Evolutionary conservation across 2,329 filamentous ascomycete genomes (phyloP).

Genomic region (Metarhizium humberi): DNA sequence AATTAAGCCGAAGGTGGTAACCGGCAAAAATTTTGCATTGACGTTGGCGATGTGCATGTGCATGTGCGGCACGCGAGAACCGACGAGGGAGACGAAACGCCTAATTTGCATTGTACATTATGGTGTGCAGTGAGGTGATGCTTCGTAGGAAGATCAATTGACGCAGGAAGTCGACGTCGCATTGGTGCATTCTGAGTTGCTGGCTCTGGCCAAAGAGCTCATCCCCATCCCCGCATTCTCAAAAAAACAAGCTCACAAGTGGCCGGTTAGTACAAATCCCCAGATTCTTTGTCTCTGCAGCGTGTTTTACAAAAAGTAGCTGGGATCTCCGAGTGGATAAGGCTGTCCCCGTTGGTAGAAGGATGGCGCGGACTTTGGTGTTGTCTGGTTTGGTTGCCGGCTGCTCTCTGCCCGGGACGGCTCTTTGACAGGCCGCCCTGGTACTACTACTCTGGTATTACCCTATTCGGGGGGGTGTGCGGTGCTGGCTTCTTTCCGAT

Average conservation of each 20-base stretch:
- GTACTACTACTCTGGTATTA: background rate
- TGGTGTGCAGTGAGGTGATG: background rate
- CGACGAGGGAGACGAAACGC: too few relatives aligned
- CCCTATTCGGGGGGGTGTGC: slow-evolving; percentile 1
- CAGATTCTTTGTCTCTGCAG: slow-evolving; percentile 1
- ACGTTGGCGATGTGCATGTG: too few relatives aligned
- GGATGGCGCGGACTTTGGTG: background rate
- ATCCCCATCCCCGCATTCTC: slow-evolving; percentile 1
- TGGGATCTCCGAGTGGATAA: background rate
- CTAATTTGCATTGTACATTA: too few relatives aligned
- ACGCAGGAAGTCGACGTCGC: background rate
- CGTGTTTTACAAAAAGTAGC: background rate
- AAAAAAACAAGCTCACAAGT: background rate
- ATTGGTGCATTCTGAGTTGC: background rate
- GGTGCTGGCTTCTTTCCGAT: slow-evolving; percentile 6
- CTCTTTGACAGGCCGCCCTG: background rate
- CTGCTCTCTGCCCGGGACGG: background rate
- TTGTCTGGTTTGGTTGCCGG: slow-evolving; percentile 2
- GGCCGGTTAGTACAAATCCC: background rate
- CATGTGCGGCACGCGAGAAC: too few relatives aligned
- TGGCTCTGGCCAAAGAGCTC: background rate
- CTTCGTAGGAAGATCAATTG: background rate
- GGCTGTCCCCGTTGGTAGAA: background rate
- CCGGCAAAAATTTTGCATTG: too few relatives aligned
- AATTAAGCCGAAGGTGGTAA: too few relatives aligned